Percentiles rank a stretch among this genome's conserved stretches.
Evolutionary conservation across 179 eudicot genomes (phyloP).

Genomic region (Beta corolliflora): DNA sequence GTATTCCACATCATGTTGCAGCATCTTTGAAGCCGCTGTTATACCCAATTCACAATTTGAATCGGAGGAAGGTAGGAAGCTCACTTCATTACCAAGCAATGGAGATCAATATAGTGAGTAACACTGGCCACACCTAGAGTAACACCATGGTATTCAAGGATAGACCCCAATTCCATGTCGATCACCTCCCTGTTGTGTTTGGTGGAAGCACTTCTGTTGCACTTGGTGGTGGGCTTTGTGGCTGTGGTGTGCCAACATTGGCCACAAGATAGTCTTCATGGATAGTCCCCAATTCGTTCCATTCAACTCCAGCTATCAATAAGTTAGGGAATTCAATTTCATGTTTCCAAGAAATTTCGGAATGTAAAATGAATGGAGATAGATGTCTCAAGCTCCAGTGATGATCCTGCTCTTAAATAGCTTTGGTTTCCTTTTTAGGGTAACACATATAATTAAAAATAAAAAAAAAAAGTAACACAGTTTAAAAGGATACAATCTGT

Average conservation of each 20-base stretch:
- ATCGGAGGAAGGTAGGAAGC: constrained; percentile 5
- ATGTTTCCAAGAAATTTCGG: background rate
- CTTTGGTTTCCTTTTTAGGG: background rate
- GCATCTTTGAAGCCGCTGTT: constrained; percentile 7
- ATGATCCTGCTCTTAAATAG: background rate
- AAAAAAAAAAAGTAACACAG: background rate
- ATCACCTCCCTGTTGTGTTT: constrained; percentile 41
- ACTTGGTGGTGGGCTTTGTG: constrained; percentile 58
- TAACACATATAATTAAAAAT: background rate
- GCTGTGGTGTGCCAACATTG: constrained; percentile 44
- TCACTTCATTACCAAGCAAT: constrained; percentile 8
- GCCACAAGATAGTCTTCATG: constrained; percentile 50
- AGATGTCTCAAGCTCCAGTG: background rate
- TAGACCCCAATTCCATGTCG: constrained; percentile 6
- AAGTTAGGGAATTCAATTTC: constrained; percentile 37
- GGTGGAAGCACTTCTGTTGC: constrained; percentile 40
- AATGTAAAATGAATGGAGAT: background rate
- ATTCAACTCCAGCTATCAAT: constrained; percentile 57
- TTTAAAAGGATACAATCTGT: constrained; percentile 72
- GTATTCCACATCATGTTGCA: constrained; percentile 13
- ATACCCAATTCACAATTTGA: background rate
- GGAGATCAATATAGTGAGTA: background rate
- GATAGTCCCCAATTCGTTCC: constrained; percentile 55
- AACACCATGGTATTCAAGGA: too few species aligned
- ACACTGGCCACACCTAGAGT: background rate